Evolutionary conservation across 176 grass and related monocot genomes (phyloP).

Genomic region (Oryza meridionalis): DNA sequence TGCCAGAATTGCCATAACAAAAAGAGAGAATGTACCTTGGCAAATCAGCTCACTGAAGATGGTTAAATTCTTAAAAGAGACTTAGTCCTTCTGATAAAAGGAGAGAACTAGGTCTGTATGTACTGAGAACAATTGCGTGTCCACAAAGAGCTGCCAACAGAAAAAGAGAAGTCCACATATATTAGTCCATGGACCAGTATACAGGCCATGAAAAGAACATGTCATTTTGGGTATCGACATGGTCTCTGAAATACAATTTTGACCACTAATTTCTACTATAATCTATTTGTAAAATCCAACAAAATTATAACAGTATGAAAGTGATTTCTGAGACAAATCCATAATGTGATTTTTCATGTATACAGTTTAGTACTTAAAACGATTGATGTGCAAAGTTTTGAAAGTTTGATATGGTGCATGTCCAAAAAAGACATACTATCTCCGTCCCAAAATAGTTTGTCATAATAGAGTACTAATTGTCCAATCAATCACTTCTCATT

Average conservation of each 20-base stretch:
- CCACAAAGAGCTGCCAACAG: conserved; percentile 77
- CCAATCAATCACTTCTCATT: too few relatives aligned
- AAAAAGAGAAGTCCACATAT: conserved; percentile 15
- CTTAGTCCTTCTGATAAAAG: conserved; percentile 98
- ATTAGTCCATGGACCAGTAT: neutral
- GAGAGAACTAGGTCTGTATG: conserved; percentile 99
- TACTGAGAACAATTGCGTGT: conserved; percentile 97
- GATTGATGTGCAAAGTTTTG: neutral
- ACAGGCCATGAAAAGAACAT: neutral
- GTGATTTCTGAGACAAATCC: neutral
- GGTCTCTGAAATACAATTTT: neutral
- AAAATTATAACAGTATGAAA: neutral
- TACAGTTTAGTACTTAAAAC: neutral
- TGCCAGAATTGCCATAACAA: neutral
- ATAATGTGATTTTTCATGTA: neutral
- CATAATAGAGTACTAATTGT: too few relatives aligned
- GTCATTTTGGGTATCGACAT: neutral
- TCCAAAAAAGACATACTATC: neutral
- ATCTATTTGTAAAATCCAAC: neutral
- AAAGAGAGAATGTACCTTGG: conserved; percentile 40
- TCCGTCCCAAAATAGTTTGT: too few relatives aligned
- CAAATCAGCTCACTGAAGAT: conserved; percentile 28
- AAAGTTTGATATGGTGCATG: neutral
- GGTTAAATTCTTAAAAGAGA: conserved; percentile 34
- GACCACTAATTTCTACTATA: neutral